A percentile compares a stretch with the other conserved stretches of the same genome.
These are phyloP conservation scores for Boletus subcaerulescens DNA, from an alignment of 768 basidiomycete genomes.

Conservation along the genomic window DNA sequence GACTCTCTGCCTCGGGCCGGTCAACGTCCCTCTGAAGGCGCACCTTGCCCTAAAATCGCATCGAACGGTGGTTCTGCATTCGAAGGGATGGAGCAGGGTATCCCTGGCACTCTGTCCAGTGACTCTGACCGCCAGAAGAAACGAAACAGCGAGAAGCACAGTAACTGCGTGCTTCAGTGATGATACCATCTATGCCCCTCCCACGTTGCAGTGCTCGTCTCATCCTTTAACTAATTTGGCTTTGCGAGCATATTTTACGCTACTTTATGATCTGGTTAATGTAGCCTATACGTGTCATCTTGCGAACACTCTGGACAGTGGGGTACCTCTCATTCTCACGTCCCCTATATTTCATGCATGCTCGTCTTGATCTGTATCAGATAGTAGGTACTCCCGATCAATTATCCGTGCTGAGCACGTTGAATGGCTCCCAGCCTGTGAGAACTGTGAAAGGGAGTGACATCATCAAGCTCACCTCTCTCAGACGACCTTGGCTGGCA, in stretches of 20 bases:
- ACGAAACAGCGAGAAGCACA: slow-evolving; percentile 26
- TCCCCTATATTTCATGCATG: background rate
- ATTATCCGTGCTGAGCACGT: background rate
- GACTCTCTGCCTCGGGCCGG: slow-evolving; percentile 17
- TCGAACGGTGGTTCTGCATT: slow-evolving; percentile 5
- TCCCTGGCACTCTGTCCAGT: slow-evolving; percentile 2
- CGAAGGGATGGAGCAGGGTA: slow-evolving; percentile 9
- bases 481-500: slow-evolving; percentile 48
- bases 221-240: background rate
- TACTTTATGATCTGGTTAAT: slow-evolving; percentile 23
- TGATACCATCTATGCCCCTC: background rate
- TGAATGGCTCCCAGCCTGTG: background rate
- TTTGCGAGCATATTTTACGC: slow-evolving; percentile 2
- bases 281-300: slow-evolving; percentile 5
- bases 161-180: slow-evolving; percentile 28
- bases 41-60: slow-evolving; percentile 12
- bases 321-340: background rate
- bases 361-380: slow-evolving; percentile 13
- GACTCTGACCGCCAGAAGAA: slow-evolving; percentile 27
- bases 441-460: background rate
- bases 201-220: background rate
- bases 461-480: slow-evolving; percentile 5
- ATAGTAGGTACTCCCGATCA: background rate
- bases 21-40: slow-evolving; percentile 21
- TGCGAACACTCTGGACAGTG: slow-evolving; percentile 11